Evolutionary conservation across 352 stramenopile genomes (phyloP), one percentile per base, ranked within the genome.

Genomic region (Globisporangium nunn): DNA sequence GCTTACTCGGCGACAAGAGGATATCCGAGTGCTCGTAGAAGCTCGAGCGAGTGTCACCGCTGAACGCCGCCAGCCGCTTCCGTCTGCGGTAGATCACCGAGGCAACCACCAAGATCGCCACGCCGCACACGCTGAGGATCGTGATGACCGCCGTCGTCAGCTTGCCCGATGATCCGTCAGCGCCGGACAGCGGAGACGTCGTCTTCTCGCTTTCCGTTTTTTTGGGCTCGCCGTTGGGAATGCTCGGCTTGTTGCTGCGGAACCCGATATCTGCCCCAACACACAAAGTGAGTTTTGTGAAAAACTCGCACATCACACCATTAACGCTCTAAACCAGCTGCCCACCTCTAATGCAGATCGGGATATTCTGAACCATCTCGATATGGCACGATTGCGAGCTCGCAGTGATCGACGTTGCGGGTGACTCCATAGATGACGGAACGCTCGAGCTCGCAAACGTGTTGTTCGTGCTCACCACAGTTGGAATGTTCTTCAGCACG

Each of bases 321-420:
- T 23, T 23, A 23, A 23, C 23, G 23, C 23, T 23, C 23, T 23
- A 23, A 23, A 23, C 23, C 54, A 30, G 46, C 23, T 18, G 52
- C 39, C 30, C 18, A 63, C 64, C 62, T 12, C 35, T 61, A 6
- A 75, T 10, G 35, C 68, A 75, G 44, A 75, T 54, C n/a, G 50
- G 29, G 6, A 68, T 55, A 18, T 41, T 35, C 37, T 23, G 23
- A 50, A 65, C 8, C 18, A 28, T 15, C 30, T 23, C 2, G 7
- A 1, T 15, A 0, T 46, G 4, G 23, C 68, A 75, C 3, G 31
- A 35, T 15, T 40, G 28, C 17, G 48, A 2, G 14, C 8, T 52
- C 29, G 48, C 29, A 33, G 1, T 40, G 37, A 53, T 62, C 3
- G 23, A 23, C 23, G 23, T 23, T 23, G 23, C 23, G 23, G 23